Conservation (phyloP, 2,329 filamentous ascomycete genomes). For the Hypoxylon sp. region DNA sequence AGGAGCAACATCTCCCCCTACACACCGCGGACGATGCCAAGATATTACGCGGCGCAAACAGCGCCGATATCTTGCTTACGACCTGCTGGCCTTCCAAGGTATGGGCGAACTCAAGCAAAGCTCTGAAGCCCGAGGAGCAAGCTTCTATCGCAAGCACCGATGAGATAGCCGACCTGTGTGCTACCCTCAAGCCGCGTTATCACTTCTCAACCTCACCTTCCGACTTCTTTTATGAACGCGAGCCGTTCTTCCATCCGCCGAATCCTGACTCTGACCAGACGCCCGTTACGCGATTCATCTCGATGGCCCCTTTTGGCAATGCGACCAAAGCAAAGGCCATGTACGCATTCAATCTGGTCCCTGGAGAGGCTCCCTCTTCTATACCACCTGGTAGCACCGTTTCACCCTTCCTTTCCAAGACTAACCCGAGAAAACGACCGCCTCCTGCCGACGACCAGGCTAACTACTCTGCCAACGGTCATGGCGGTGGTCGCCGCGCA, state of each 20-base stretch:
- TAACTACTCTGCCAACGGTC: constrained; percentile 53
- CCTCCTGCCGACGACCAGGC: constrained; percentile 59
- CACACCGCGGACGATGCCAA: constrained; percentile 85
- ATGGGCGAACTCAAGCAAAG: constrained; percentile 75
- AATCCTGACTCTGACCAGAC: constrained; percentile 64
- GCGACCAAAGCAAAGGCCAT: constrained; percentile 82
- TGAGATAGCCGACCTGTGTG: constrained; percentile 83
- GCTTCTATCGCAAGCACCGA: constrained; percentile 69
- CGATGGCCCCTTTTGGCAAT: constrained; percentile 85
- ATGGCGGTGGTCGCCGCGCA: constrained; percentile 63
- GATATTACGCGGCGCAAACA: constrained; percentile 80
- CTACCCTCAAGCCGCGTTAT: constrained; percentile 88
- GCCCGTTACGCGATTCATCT: constrained; percentile 88
- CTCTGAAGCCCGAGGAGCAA: constrained; percentile 68
- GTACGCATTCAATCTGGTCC: constrained; percentile 82
- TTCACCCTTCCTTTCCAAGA: constrained; percentile 75
- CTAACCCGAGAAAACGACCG: constrained; percentile 71
- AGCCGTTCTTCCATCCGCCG: constrained; percentile 84
- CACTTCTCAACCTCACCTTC: constrained; percentile 81
- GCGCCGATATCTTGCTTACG: constrained; percentile 89
- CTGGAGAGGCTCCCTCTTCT: constrained; percentile 70
- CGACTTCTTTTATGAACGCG: constrained; percentile 86
- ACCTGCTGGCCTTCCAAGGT: constrained; percentile 86
- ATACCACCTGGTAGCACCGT: constrained; percentile 80
- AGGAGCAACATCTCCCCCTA: constrained; percentile 81